phyloP scores from a whole-genome alignment of 257 asterid genomes.

The Sherardia arvensis region DNA sequence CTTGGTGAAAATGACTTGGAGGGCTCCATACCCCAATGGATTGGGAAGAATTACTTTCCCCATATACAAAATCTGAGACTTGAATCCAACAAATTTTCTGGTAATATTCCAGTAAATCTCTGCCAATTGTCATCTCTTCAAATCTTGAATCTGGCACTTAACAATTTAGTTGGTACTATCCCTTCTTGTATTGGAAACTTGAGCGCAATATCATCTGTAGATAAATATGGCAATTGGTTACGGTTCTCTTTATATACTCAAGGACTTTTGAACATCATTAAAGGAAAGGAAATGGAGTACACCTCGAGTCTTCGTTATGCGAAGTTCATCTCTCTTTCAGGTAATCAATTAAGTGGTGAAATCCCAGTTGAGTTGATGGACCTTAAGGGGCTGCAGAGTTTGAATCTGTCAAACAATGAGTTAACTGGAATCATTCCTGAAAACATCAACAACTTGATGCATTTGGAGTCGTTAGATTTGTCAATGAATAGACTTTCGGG shows the following conservation, averaged over 20 bases:
- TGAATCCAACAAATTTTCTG: background rate
- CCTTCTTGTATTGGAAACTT: background rate
- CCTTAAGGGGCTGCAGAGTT: background rate
- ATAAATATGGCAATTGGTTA: too few relatives aligned
- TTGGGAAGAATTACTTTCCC: background rate
- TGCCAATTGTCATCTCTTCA: background rate
- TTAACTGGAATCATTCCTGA: background rate
- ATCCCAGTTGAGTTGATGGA: background rate
- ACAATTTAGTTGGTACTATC: background rate
- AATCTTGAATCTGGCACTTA: background rate
- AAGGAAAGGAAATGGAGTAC: background rate
- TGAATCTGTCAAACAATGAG: background rate
- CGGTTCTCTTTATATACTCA: too few relatives aligned
- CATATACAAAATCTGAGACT: background rate
- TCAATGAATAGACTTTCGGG: background rate
- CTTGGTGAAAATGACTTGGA: background rate
- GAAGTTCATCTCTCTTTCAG: background rate
- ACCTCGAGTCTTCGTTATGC: background rate
- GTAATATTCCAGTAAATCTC: background rate
- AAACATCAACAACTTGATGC: background rate
- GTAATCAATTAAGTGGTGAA: background rate
- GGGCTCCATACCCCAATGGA: background rate
- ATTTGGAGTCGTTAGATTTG: background rate
- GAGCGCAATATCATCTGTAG: background rate
- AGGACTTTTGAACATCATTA: background rate